Base-by-base conservation (phyloP, 2,329 filamentous ascomycete species). In the Thermoascus crustaceus region DNA sequence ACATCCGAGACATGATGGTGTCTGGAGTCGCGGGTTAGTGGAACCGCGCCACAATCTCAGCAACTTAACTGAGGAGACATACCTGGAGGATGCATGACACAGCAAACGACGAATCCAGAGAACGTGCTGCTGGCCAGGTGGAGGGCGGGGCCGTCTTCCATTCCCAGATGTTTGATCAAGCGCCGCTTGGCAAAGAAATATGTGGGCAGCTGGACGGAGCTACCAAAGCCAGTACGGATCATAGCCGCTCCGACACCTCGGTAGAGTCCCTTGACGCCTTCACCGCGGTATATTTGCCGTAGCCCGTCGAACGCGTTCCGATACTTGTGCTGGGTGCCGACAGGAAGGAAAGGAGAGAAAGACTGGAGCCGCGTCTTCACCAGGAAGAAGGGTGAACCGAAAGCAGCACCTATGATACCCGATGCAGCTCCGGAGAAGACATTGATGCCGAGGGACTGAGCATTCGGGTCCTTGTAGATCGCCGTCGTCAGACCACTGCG, bases 1-100 rank as follows among this genome's bases (percentile, higher is more conserved):
- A 98, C 71, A 98, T 81, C 44, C 91, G 82, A 43, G 86, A 91
- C 91, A 98, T 98, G 65, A 98, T 85, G 4, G 91, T 98, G 61
- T 98, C 91, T 75, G 42, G 37, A 30, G 36, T 22, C 26, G 23
- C 34, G 21, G 23, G 39, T 41, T 26, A 45, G 37, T 38, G 17
- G 3, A 34, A 19, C 17, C 19, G 13, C 8, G 1, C n/a, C 11
- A 13, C 14, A 32, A 50, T 31, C 46, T 38, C 14, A 4, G 11
- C 16, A 16, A 7, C 10, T 27, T 9, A 16, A 25, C 18, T 19
- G 4, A 22, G 13, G 18, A 20, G 42, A 59, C 73, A 57, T 64
- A 86, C 82, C 83, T 54, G 91, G 91, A 35, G 91, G 91, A 55
- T 98, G 91, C 91, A 98, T 98, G 45, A 96, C 80, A 50, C 85